Evolutionary conservation across 495 filamentous ascomycete species (phyloP), one percentile per base, ranked within the genome.

Genomic region (Poronia punctata): DNA sequence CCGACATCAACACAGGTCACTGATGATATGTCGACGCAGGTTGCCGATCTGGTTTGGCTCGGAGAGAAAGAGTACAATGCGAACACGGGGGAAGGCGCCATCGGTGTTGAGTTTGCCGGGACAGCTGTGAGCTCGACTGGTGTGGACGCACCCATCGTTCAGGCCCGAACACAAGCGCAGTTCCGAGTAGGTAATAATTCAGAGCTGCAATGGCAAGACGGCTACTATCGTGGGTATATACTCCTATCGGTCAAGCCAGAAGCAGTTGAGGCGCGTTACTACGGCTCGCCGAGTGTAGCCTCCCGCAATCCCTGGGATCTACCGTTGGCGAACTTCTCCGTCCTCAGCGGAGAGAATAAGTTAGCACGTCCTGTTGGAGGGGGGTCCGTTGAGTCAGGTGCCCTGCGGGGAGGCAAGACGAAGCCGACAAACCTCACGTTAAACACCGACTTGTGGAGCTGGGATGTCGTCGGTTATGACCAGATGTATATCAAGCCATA

Each of bases 101-200:
- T 84, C 22, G 80, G 79, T 19, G 78, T 83, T 32, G 80, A 84
- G 53, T 80, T 84, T 43, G 80, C 74, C 25, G 79, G 78, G 16
- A 66, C 75, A 1, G 79, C 78, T 2, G 79, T 84, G 28, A 67
- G 65, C 24, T 77, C 71, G 12, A 59, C 60, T 12, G 77, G 76
- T 16, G 65, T 67, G 27, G 71, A 68, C 42, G 65, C 67, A 32
- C 56, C 60, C 6, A 59, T 74, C 21, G 51, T 42, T 3, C 49
- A 42, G 3, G 73, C 71, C 1, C 64, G 74, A 26, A 44, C 50
- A 14, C 43, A 54, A 40, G 62, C 66, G 7, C 20, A 60, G 16
- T 61, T 57, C 24, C 65, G 75, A 19, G 62, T 77, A 18, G 53
- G 41, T 8, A 60, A 62, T 11, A 84, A 82, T 49, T 48, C 54